These are phyloP conservation scores for Metschnikowia sp. DNA, from an alignment of 805 yeast species.

Conservation along the genomic window DNA sequence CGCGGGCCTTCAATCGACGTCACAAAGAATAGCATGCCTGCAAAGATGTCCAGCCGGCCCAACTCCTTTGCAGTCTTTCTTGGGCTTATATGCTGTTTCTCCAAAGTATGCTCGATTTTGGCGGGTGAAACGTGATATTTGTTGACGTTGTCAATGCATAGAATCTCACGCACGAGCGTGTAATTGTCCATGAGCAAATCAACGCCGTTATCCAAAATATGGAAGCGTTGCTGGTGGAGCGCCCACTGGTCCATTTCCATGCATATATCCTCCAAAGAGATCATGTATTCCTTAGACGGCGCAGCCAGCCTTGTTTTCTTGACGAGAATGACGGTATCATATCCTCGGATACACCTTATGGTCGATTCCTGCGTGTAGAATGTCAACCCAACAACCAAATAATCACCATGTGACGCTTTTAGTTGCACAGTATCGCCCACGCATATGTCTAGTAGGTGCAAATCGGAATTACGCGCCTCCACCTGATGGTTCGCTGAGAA, in stretches of 20 bases:
- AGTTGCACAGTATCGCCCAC: conserved; percentile 53
- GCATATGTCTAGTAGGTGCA: conserved; percentile 49
- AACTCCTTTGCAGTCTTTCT: conserved; percentile 1
- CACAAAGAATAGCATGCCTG: conserved; percentile 30
- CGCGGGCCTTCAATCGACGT: conserved; percentile 35
- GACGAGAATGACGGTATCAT: conserved; percentile 44
- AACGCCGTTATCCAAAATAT: conserved; percentile 18
- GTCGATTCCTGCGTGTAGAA: conserved; percentile 19
- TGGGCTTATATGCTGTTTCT: conserved; percentile 1
- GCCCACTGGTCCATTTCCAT: conserved; percentile 42
- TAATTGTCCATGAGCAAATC: conserved; percentile 20
- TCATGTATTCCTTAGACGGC: conserved; percentile 19
- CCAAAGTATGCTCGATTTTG: not conserved
- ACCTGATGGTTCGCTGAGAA: conserved; percentile 30
- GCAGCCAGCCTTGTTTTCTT: conserved; percentile 14
- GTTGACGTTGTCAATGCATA: not conserved
- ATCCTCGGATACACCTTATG: conserved; percentile 59
- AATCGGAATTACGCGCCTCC: conserved; percentile 34
- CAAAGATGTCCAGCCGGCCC: conserved; percentile 6
- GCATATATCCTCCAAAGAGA: conserved; percentile 29
- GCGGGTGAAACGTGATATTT: not conserved
- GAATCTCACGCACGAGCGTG: conserved; percentile 5
- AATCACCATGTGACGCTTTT: conserved; percentile 27
- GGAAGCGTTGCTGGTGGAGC: conserved; percentile 33
- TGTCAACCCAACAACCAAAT: conserved; percentile 45